These are phyloP conservation scores for Secale cereale DNA, from an alignment of 176 grass and related monocot genomes.

Conservation along the genomic window DNA sequence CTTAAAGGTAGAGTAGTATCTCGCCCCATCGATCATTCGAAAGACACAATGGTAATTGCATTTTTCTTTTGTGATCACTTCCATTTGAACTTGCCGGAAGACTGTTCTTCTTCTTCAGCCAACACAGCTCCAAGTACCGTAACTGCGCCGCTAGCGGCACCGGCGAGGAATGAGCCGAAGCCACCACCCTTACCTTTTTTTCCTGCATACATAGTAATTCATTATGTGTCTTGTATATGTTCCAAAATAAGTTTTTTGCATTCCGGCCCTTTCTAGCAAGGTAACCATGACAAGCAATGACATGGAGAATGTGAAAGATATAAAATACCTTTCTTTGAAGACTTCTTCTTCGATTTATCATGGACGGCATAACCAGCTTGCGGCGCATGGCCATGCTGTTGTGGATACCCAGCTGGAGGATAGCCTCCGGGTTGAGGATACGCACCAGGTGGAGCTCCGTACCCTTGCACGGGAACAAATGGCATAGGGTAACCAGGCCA, in stretches of 20 bases:
- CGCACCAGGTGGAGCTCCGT: neutral
- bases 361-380: neutral
- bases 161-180: neutral
- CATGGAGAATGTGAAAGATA: neutral
- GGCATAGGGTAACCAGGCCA: constrained; percentile 1
- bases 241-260: neutral
- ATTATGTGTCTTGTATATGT: neutral
- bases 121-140: neutral
- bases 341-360: neutral
- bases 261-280: neutral
- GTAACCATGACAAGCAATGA: neutral
- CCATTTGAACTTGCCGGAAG: neutral
- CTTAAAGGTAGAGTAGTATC: neutral
- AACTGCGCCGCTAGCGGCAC: neutral
- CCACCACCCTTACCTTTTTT: neutral
- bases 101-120: neutral
- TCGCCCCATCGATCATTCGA: neutral
- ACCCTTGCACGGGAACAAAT: neutral
- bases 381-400: neutral
- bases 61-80: neutral
- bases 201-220: neutral
- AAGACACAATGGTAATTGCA: neutral
- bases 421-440: neutral
- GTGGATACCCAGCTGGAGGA: neutral
- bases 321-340: neutral